Evolutionary conservation across 2,329 filamentous ascomycete species (phyloP).

Genomic region (Phaeosphaeria sp.): DNA sequence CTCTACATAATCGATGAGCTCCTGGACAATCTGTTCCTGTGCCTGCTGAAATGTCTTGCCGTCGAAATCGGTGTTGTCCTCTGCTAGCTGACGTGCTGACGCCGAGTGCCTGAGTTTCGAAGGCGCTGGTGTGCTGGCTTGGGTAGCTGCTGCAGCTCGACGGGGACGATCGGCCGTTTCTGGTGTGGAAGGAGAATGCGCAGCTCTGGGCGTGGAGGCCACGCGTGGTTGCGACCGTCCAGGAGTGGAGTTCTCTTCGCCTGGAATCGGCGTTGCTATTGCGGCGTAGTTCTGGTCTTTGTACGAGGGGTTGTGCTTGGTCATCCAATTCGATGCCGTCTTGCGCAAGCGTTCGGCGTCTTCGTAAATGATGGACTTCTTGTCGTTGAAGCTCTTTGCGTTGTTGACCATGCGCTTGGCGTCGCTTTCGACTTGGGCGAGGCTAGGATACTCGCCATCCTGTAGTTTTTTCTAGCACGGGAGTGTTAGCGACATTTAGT

Average conservation of each 20-base stretch:
- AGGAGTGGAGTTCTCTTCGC: slow-evolving; percentile 52
- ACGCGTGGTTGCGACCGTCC: slow-evolving; percentile 36
- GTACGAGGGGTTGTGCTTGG: slow-evolving; percentile 84
- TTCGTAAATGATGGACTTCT: slow-evolving; percentile 74
- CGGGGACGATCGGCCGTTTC: slow-evolving; percentile 40
- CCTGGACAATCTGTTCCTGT: slow-evolving; percentile 82
- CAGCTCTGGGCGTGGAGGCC: slow-evolving; percentile 31
- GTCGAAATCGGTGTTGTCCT: slow-evolving; percentile 24
- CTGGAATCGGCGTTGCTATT: slow-evolving; percentile 74
- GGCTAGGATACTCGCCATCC: slow-evolving; percentile 69
- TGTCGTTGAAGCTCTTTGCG: slow-evolving; percentile 82
- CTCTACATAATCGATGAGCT: slow-evolving; percentile 72
- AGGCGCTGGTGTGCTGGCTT: slow-evolving; percentile 39
- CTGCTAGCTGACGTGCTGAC: slow-evolving; percentile 27
- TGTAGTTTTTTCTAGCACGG: slow-evolving; percentile 66
- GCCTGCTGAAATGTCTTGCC: slow-evolving; percentile 82
- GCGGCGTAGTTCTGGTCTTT: slow-evolving; percentile 70
- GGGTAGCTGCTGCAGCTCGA: slow-evolving; percentile 36
- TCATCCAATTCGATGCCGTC: slow-evolving; percentile 86
- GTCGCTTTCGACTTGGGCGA: slow-evolving; percentile 81
- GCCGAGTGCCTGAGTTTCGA: slow-evolving; percentile 41
- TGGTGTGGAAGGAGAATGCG: slow-evolving; percentile 29
- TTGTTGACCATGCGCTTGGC: slow-evolving; percentile 88
- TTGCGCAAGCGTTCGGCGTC: slow-evolving; percentile 89
- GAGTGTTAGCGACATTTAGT: slow-evolving; percentile 19